phyloP scores from a whole-genome alignment of 805 yeast species.

The Debaryomyces tyrocola region DNA sequence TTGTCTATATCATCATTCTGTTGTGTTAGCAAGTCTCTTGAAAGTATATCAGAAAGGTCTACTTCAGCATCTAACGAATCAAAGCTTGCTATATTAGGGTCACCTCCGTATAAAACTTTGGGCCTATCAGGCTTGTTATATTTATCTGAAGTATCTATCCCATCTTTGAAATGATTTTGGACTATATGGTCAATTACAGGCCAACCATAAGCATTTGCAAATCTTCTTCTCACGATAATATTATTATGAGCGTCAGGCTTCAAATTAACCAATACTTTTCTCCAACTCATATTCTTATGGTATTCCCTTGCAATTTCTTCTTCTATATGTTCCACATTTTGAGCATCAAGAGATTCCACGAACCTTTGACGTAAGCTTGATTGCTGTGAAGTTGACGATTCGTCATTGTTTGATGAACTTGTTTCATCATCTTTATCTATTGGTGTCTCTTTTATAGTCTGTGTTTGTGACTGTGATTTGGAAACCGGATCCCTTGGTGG shows the following conservation, averaged over 20 bases:
- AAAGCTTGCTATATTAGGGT: not conserved
- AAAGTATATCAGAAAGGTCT: constrained; percentile 26
- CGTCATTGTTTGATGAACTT: not conserved
- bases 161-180: constrained; percentile 54
- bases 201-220: constrained; percentile 95
- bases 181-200: constrained; percentile 84
- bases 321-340: constrained; percentile 50
- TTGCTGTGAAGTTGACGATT: constrained; percentile 6
- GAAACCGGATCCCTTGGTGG: constrained; percentile 38
- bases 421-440: not conserved
- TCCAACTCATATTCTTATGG: constrained; percentile 83
- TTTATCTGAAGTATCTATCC: constrained; percentile 14
- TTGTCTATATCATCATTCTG: constrained; percentile 37
- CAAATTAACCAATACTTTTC: constrained; percentile 83
- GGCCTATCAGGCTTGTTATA: not conserved
- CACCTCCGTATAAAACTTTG: not conserved
- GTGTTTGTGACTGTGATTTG: not conserved
- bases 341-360: constrained; percentile 22
- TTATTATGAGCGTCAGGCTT: constrained; percentile 96
- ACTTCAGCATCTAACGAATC: constrained; percentile 30
- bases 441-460: not conserved
- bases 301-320: constrained; percentile 87
- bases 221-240: constrained; percentile 82
- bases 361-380: constrained; percentile 24
- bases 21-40: constrained; percentile 34